phyloP scores from a whole-genome alignment of 148 eudicot genomes.

The Polygonum maritimum region DNA sequence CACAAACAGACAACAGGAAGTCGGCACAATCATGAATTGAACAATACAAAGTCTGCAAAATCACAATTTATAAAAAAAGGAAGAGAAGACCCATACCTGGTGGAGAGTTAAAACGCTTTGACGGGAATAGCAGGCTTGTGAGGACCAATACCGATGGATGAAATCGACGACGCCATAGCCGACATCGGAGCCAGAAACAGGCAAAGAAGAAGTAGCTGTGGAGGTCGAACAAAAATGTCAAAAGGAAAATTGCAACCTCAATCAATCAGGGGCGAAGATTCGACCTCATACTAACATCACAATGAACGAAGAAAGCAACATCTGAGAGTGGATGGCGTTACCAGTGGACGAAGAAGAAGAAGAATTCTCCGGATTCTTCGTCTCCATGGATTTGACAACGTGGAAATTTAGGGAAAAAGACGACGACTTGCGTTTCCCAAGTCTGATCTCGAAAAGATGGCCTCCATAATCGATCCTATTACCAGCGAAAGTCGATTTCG shows the following conservation, averaged over 20 bases:
- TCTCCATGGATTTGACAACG: conserved; percentile 41
- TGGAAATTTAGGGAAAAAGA: conserved; percentile 16
- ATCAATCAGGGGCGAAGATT: not conserved
- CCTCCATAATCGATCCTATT: conserved; percentile 17
- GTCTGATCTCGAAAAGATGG: conserved; percentile 35
- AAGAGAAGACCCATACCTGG: conserved; percentile 38
- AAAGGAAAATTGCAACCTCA: not conserved
- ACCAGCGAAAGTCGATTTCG: conserved; percentile 23
- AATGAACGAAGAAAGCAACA: not conserved
- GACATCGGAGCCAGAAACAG: conserved; percentile 30
- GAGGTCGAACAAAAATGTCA: not conserved
- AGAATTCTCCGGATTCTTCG: conserved; percentile 46
- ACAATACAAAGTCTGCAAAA: not conserved
- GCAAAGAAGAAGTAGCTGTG: not conserved
- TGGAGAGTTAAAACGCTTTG: conserved; percentile 82
- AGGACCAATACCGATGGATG: conserved; percentile 11
- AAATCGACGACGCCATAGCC: conserved; percentile 22
- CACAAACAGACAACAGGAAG: not conserved
- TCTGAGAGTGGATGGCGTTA: conserved; percentile 14
- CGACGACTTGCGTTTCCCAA: conserved; percentile 19
- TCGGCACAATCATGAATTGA: not conserved
- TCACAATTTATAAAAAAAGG: not conserved
- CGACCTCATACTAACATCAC: conserved; percentile 1
- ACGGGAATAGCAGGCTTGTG: conserved; percentile 51
- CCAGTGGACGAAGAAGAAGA: conserved; percentile 48